phyloP scores from a whole-genome alignment of 2,329 filamentous ascomycete species.

The Alternaria sp. region DNA sequence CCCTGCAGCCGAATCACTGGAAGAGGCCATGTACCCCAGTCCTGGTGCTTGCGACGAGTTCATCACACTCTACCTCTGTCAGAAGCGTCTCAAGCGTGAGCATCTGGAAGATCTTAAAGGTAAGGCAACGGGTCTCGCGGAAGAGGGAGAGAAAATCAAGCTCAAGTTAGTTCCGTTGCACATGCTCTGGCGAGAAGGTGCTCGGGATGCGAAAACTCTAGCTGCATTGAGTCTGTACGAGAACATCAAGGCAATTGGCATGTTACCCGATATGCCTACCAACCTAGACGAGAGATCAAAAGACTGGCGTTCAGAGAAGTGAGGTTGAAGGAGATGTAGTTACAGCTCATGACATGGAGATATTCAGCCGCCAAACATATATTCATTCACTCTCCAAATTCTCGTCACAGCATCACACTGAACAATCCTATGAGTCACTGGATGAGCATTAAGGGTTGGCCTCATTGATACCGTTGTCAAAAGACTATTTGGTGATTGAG shows the following conservation, averaged over 20 bases:
- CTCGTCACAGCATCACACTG: neutral
- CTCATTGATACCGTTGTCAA: neutral
- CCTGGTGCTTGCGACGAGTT: slow-evolving; percentile 67
- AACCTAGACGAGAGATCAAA: slow-evolving; percentile 23
- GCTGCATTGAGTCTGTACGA: slow-evolving; percentile 65
- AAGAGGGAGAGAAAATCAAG: slow-evolving; percentile 67
- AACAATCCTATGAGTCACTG: neutral
- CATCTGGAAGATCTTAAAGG: slow-evolving; percentile 62
- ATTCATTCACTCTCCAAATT: neutral
- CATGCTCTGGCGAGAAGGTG: slow-evolving; percentile 63
- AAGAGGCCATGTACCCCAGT: slow-evolving; percentile 2
- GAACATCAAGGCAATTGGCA: slow-evolving; percentile 59
- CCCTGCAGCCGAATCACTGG: neutral
- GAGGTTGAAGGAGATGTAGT: neutral
- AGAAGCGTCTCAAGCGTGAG: slow-evolving; percentile 60
- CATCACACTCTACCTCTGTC: slow-evolving; percentile 64
- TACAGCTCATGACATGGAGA: neutral
- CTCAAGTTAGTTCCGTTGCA: slow-evolving; percentile 63
- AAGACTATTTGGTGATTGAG: neutral
- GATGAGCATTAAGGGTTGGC: neutral
- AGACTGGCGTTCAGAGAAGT: neutral
- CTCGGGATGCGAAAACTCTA: slow-evolving; percentile 65
- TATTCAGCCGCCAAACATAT: neutral
- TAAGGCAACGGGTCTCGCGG: slow-evolving; percentile 63
- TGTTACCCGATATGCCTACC: slow-evolving; percentile 43